Evolutionary conservation across 768 basidiomycete species (phyloP), one percentile per base, ranked within the genome.

Genomic region (Suillus weaverae): DNA sequence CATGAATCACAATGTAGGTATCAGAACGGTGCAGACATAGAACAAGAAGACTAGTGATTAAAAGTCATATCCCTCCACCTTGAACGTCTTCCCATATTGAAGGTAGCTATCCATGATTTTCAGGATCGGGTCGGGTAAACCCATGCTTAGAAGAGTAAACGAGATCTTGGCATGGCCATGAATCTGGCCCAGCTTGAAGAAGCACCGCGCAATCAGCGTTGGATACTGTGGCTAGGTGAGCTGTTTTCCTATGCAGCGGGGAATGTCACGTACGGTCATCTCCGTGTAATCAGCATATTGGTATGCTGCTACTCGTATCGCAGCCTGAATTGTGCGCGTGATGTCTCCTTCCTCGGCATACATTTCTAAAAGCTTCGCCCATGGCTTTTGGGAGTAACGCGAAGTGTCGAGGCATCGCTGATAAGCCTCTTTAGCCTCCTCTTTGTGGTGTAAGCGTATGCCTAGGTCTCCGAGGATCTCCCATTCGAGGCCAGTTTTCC

Each of bases 341-440:
- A 99, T 89, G 73, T 99, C 97, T 4, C 95, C 92, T 70, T 99
- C 97, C 2, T 95, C 95, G n/a, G 94, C 89, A 69, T 97, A 99
- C 86, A 89, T 92, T 78, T 98, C 95, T 81, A 99, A 86, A 59
- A 99, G 78, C 77, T 95, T 96, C 59, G 85, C 79, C 94, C 97
- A 96, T 5, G 96, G 95, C 76, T 97, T 98, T 64, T 89, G 85
- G 5, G 92, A 90, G 77, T 97, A 99, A 30, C 91, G 83, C 32
- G 88, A 84, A 38, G 87, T 82, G 69, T 99, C 97, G 41, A 99
- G 86, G 77, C 95, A 95, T 10, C 96, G 88, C 73, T 97, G 95
- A 74, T 91, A 99, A 5, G 95, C 96, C 73, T 99, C 97, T 78
- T 99, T 99, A 41, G 95, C 95, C 72, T 99, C 97, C 72, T 99